phyloP scores from a whole-genome alignment of 345 rosid species.

The Linum tenue region DNA sequence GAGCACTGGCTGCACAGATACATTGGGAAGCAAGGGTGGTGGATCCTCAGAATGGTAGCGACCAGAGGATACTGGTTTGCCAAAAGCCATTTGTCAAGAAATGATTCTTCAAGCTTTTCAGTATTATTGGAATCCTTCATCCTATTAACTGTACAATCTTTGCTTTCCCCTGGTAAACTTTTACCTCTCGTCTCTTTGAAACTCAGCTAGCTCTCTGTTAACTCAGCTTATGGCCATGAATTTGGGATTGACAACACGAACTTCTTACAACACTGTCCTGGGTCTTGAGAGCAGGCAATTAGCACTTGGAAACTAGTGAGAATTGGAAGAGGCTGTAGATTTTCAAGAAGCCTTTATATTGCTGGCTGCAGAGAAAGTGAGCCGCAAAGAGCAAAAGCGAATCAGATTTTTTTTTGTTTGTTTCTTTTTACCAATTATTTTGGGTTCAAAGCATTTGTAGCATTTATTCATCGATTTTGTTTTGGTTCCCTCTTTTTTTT shows the following conservation, averaged over 20 bases:
- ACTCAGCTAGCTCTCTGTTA: not conserved
- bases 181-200: conserved; percentile 5
- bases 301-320: conserved; percentile 4
- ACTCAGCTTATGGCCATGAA: not conserved
- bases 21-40: conserved; percentile 99
- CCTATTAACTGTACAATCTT: conserved; percentile 22
- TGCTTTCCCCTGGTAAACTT: conserved; percentile 28
- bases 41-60: conserved; percentile 89
- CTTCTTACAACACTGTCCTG: not conserved
- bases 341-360: conserved; percentile 14
- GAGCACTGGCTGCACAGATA: conserved; percentile 58
- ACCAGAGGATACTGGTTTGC: conserved; percentile 91
- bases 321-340: conserved; percentile 26
- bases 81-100: conserved; percentile 81
- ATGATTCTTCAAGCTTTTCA: conserved; percentile 31
- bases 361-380: conserved; percentile 20
- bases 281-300: not conserved
- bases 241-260: not conserved
- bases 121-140: not conserved
- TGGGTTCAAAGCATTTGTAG: conserved; percentile 26
- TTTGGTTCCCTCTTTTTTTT: conserved; percentile 2
- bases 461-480: conserved; percentile 39
- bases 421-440: too few species aligned
- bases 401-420: conserved; percentile 9
- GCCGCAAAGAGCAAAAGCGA: not conserved